Base-by-base conservation (phyloP, 176 grass and related monocot species). In the Triticum monococcum region DNA sequence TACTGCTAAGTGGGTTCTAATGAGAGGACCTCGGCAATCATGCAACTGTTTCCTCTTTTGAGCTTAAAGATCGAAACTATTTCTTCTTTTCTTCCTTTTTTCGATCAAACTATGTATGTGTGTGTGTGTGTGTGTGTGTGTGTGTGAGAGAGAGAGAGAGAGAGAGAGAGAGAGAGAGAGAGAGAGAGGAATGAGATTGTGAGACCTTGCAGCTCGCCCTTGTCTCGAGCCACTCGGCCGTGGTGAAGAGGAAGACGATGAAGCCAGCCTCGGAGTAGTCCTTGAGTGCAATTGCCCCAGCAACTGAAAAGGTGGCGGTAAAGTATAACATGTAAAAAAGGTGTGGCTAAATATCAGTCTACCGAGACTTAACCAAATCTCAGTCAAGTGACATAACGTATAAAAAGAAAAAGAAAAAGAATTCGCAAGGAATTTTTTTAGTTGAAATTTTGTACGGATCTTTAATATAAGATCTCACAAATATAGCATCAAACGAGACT, bases 141-240 rank as follows among this genome's bases (percentile, higher is more conserved):
- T 28, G 26, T 28, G 26, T 28, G 26, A 2, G 52, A 20, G 3
- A 20, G 31, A 56, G 52, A 56, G 52, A 1, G 52, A 56, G 17
- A 56, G 52, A 2, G 52, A 20, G 4, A 20, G 31, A 56, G 52
- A 56, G 52, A 56, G 52, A 56, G 52, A 1, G 52, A 56, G 17
- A 56, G 52, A 2, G 52, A 20, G 4, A 20, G 31, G 50, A 64
- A 77, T 56, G 46, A 85, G 78, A 71, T 80, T 38, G 10, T 54
- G 30, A 67, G 24, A 92, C 97, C 97, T 99, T 93, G 46, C 68
- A 89, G 84, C 97, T 97, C 0, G 97, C 94, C 87, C 86, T 83
- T 77, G 90, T 92, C 73, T 99, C 94, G 48, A 99, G 87, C 97
- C 97, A 99, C 83, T 97, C 92, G 35, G 97, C 97, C 73, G 89